Conservation (phyloP, 2,329 filamentous ascomycete species). For the Aphanocladium album region DNA sequence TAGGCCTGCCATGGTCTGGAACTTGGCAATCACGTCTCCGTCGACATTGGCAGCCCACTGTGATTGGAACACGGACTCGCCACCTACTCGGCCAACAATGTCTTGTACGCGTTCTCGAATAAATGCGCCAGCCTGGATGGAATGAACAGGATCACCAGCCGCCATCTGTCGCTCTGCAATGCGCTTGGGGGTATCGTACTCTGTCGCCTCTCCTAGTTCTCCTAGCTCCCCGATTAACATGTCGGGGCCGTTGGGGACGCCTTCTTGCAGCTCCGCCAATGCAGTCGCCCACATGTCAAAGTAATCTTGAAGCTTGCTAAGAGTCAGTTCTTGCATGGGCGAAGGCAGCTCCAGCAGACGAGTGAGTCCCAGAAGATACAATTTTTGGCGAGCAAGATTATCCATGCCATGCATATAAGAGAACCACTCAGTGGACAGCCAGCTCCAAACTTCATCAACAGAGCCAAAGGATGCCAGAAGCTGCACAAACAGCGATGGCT, state of each 20-base stretch:
- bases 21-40: slow-evolving; percentile 62
- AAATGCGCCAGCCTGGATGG: slow-evolving; percentile 58
- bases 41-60: slow-evolving; percentile 73
- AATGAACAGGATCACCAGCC: slow-evolving; percentile 62
- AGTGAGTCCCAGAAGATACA: slow-evolving; percentile 68
- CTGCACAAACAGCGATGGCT: slow-evolving; percentile 62
- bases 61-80: slow-evolving; percentile 60
- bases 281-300: slow-evolving; percentile 72
- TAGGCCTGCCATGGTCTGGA: slow-evolving; percentile 34
- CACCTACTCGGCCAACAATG: slow-evolving; percentile 56
- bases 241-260: slow-evolving; percentile 47
- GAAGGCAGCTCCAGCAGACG: slow-evolving; percentile 62
- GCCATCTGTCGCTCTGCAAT: slow-evolving; percentile 48
- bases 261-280: slow-evolving; percentile 60
- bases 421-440: slow-evolving; percentile 63
- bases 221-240: slow-evolving; percentile 39
- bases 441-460: slow-evolving; percentile 51
- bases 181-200: slow-evolving; percentile 54
- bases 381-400: slow-evolving; percentile 60
- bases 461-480: slow-evolving; percentile 45
- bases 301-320: slow-evolving; percentile 64
- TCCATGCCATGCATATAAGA: slow-evolving; percentile 63
- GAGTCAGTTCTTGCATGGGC: slow-evolving; percentile 51
- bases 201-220: slow-evolving; percentile 35
- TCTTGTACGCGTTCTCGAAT: slow-evolving; percentile 56